These are phyloP conservation scores for Cyberlindnera americana DNA, from an alignment of 805 yeast species.

Conservation along the genomic window DNA sequence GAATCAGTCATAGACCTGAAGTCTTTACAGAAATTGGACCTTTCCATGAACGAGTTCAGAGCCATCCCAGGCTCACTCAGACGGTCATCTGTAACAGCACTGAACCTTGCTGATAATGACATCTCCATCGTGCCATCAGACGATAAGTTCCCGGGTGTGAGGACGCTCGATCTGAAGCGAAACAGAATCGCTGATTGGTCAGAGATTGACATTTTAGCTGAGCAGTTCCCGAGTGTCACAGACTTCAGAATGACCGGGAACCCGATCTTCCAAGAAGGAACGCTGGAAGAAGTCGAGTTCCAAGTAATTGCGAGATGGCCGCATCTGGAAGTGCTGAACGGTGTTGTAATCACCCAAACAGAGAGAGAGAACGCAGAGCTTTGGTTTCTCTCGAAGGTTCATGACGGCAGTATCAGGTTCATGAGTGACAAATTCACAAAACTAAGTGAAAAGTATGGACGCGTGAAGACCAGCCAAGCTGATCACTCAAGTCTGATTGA, in stretches of 20 bases:
- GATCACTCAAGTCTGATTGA: conserved; percentile 2
- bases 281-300: conserved; percentile 26
- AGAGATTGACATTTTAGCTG: conserved; percentile 42
- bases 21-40: conserved; percentile 7
- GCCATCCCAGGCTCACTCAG: conserved; percentile 8
- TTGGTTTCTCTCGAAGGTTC: conserved; percentile 54
- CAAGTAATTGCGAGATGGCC: conserved; percentile 46
- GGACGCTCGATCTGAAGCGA: conserved; percentile 45
- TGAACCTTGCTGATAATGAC: conserved; percentile 16
- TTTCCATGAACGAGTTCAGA: conserved; percentile 18
- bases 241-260: conserved; percentile 50
- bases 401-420: conserved; percentile 26
- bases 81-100: conserved; percentile 2
- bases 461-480: conserved; percentile 16
- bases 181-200: conserved; percentile 48
- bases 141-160: conserved; percentile 13
- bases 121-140: conserved; percentile 30
- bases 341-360: conserved; percentile 42
- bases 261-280: conserved; percentile 37
- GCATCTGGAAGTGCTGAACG: conserved; percentile 47
- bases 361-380: conserved; percentile 66
- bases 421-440: conserved; percentile 9
- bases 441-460: conserved; percentile 28
- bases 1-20: neutral
- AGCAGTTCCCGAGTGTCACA: conserved; percentile 38